These are phyloP conservation scores for Lumnitzera littorea DNA, from an alignment of 345 rosid species.

Conservation along the genomic window DNA sequence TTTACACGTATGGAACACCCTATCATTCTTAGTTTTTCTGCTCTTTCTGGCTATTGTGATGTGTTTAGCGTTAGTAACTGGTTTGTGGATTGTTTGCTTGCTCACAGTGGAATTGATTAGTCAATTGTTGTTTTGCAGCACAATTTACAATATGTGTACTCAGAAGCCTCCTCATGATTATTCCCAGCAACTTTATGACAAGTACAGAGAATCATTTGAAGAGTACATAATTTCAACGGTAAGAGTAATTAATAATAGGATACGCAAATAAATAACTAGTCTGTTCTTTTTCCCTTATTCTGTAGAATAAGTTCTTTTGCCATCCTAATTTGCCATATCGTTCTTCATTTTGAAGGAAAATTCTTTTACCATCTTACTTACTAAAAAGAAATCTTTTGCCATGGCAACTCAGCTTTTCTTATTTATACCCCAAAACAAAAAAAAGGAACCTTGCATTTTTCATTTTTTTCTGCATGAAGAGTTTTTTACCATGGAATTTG, in stretches of 20 bases:
- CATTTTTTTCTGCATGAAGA: no score
- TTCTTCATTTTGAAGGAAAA: no score
- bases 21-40: not conserved
- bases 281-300: not conserved
- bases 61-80: not conserved
- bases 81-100: conserved; percentile 4
- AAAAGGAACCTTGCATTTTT: no score
- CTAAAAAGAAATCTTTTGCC: no score
- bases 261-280: no score
- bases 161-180: conserved; percentile 63
- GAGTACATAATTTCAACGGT: conserved; percentile 47
- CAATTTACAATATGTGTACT: conserved; percentile 64
- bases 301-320: not conserved
- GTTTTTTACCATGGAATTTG: no score
- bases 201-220: conserved; percentile 46
- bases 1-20: conserved; percentile 39
- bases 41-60: not conserved
- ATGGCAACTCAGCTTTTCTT: no score
- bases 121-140: conserved; percentile 21
- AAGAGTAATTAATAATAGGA: conserved; percentile 3
- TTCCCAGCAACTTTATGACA: conserved; percentile 62
- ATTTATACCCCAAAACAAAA: no score
- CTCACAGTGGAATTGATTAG: not conserved
- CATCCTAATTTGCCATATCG: not conserved
- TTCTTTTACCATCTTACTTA: no score